Evolutionary conservation across 352 stramenopile species (phyloP).

Genomic region (Phytophthora chlamydospora): DNA sequence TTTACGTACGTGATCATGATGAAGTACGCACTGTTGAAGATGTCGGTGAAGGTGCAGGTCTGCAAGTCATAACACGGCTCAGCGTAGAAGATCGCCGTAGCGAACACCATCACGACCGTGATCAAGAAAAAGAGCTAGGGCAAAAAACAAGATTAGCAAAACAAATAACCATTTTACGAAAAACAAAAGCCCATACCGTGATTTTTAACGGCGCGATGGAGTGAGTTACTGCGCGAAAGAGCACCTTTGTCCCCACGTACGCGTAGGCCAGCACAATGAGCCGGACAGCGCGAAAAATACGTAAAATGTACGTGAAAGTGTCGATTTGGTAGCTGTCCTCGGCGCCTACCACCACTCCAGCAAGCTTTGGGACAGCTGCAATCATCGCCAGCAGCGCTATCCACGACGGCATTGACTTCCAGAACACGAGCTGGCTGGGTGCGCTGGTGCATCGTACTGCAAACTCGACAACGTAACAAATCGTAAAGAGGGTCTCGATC

Average conservation of each 20-base stretch:
- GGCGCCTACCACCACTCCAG: background rate
- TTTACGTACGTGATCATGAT: slow-evolving; percentile 59
- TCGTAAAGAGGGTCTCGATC: slow-evolving; percentile 42
- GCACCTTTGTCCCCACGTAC: slow-evolving; percentile 56
- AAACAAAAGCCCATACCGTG: slow-evolving; percentile 44
- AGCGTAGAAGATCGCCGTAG: slow-evolving; percentile 60
- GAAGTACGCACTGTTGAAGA: slow-evolving; percentile 68
- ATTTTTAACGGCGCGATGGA: slow-evolving; percentile 56
- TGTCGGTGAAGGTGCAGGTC: slow-evolving; percentile 61
- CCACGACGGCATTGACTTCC: slow-evolving; percentile 40
- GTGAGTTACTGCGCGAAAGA: slow-evolving; percentile 36
- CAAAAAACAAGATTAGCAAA: no score
- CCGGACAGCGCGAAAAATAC: slow-evolving; percentile 44
- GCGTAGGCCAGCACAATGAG: slow-evolving; percentile 41
- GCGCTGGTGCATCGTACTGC: slow-evolving; percentile 29
- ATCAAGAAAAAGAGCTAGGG: slow-evolving; percentile 57
- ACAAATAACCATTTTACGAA: background rate
- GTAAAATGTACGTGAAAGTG: slow-evolving; percentile 37
- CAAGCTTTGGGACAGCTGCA: slow-evolving; percentile 35
- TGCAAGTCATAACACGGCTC: slow-evolving; percentile 59
- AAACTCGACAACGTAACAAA: slow-evolving; percentile 59
- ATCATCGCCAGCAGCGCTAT: slow-evolving; percentile 39
- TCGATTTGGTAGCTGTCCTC: slow-evolving; percentile 13
- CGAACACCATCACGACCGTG: slow-evolving; percentile 61
- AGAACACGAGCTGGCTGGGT: slow-evolving; percentile 34